Evolutionary conservation across 371 early-diverging fungal species (phyloP).

Genomic region (Apophysomyces elegans): DNA sequence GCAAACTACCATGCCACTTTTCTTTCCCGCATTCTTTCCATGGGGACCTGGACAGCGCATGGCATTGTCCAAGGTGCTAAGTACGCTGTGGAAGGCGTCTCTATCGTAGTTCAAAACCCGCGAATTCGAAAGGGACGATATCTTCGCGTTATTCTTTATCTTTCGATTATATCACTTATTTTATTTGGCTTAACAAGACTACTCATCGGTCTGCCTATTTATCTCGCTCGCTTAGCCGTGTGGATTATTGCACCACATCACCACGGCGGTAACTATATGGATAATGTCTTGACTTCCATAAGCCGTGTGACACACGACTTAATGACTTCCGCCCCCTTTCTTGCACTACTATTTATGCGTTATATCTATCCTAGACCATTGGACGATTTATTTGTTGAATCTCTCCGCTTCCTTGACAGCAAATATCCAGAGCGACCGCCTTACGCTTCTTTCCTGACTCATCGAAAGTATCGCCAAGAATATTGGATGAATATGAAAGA

Average conservation of each 20-base stretch:
- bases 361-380: constrained; percentile 64
- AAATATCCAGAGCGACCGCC: constrained; percentile 40
- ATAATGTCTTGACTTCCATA: constrained; percentile 23
- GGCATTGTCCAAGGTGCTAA: constrained; percentile 46
- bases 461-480: constrained; percentile 39
- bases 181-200: constrained; percentile 36
- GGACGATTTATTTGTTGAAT: constrained; percentile 63
- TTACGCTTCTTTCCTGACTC: constrained; percentile 45
- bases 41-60: constrained; percentile 45
- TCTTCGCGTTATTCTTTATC: constrained; percentile 54
- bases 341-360: constrained; percentile 57
- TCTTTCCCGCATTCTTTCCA: constrained; percentile 17
- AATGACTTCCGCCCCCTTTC: constrained; percentile 53
- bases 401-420: constrained; percentile 46
- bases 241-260: constrained; percentile 29
- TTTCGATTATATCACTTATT: constrained; percentile 52
- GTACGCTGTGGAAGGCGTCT: constrained; percentile 56
- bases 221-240: constrained; percentile 36
- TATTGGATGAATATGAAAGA: constrained; percentile 55
- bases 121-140: constrained; percentile 50
- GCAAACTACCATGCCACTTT: constrained; percentile 12
- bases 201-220: constrained; percentile 33
- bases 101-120: constrained; percentile 54
- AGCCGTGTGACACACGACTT: constrained; percentile 38
- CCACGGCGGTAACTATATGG: constrained; percentile 25